These are phyloP conservation scores for Xylariaceae sp. DNA, from an alignment of 2,329 filamentous ascomycete species.

Conservation along the genomic window DNA sequence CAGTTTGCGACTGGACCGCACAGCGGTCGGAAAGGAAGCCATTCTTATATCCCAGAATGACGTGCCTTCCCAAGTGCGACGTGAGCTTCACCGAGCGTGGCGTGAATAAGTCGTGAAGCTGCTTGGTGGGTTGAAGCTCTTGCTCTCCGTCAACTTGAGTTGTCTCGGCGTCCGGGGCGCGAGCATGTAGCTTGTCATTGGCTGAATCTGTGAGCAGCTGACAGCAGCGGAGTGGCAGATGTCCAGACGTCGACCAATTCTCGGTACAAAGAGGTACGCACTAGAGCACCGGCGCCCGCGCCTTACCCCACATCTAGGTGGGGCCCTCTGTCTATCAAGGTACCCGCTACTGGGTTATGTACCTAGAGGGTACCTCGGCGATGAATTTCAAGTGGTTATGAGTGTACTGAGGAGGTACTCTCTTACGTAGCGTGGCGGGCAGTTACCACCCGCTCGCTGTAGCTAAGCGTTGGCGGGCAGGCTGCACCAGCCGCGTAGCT, in stretches of 20 bases:
- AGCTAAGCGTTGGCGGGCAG: slow-evolving; percentile 24
- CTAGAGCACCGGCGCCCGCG: neutral
- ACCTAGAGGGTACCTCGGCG: neutral
- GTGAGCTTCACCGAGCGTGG: slow-evolving; percentile 12
- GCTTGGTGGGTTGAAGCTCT: slow-evolving; percentile 26
- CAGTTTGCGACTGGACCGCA: slow-evolving; percentile 48
- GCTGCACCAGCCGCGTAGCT: slow-evolving; percentile 39
- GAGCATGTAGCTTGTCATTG: slow-evolving; percentile 22
- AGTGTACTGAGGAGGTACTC: neutral
- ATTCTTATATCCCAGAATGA: slow-evolving; percentile 42
- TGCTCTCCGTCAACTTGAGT: slow-evolving; percentile 7
- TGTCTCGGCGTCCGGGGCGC: slow-evolving; percentile 9
- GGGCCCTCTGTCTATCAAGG: neutral
- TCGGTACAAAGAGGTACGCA: neutral
- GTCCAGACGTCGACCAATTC: neutral
- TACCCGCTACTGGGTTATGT: neutral
- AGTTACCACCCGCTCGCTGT: neutral
- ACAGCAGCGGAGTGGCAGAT: neutral
- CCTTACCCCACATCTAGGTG: neutral
- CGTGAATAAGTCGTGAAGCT: slow-evolving; percentile 11
- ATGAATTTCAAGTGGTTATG: neutral
- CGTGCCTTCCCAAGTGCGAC: slow-evolving; percentile 30
- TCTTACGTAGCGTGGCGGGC: neutral
- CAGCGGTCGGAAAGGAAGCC: slow-evolving; percentile 52
- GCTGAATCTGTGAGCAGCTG: slow-evolving; percentile 7